Conservation (phyloP, 1,284 basidiomycete species). For the Cutaneotrichosporon curvatum region DNA sequence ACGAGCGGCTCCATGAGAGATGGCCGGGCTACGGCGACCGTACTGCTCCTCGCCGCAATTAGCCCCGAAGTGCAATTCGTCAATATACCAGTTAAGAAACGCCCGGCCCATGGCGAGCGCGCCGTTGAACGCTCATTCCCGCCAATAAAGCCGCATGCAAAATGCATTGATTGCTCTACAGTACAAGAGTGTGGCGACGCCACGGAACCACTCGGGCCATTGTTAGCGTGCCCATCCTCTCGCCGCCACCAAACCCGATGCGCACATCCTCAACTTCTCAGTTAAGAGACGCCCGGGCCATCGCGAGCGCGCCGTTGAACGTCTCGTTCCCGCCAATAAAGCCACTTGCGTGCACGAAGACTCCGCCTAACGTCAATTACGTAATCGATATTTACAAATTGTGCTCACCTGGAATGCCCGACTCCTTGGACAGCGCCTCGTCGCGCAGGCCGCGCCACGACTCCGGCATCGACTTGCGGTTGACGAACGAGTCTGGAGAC, state of each 20-base stretch:
- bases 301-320: slow-evolving; percentile 72
- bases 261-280: not conserved
- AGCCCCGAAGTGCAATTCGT: too few species aligned
- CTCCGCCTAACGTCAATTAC: slow-evolving; percentile 51
- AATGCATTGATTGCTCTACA: too few species aligned
- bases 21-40: too few species aligned
- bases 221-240: too few species aligned
- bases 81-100: slow-evolving; percentile 3
- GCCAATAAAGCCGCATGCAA: slow-evolving; percentile 93
- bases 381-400: too few species aligned
- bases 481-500: slow-evolving; percentile 75
- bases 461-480: slow-evolving; percentile 86
- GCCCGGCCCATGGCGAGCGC: slow-evolving; percentile 67
- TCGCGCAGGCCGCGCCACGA: slow-evolving; percentile 89
- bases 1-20: too few species aligned
- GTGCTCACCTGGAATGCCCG: slow-evolving; percentile 56
- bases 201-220: too few species aligned
- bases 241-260: too few species aligned
- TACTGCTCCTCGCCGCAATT: too few species aligned
- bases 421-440: slow-evolving; percentile 63
- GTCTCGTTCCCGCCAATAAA: slow-evolving; percentile 97
- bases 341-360: slow-evolving; percentile 91
- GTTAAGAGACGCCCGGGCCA: slow-evolving; percentile 53
- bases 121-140: slow-evolving; percentile 85
- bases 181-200: too few species aligned